phyloP scores from a whole-genome alignment of 1,139 yeast species.

The Hansenula lynferdii region DNA sequence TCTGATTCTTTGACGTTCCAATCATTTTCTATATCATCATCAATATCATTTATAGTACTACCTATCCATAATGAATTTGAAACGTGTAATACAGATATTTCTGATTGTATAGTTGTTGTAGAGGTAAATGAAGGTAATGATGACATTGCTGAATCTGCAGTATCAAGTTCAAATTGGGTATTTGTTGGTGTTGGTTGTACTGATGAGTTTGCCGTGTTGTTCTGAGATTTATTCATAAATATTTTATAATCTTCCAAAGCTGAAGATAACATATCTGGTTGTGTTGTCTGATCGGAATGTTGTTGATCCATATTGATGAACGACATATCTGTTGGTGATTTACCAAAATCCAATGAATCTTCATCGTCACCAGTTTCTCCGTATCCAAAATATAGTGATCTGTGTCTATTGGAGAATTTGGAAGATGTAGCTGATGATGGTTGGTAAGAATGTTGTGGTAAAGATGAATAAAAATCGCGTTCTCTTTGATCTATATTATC shows the following conservation, averaged over 20 bases:
- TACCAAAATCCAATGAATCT: conserved; percentile 1
- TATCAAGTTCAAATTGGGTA: neutral
- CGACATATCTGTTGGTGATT: neutral
- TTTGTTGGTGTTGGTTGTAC: neutral
- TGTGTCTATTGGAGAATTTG: neutral
- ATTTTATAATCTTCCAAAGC: conserved; percentile 19
- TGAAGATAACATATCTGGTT: conserved; percentile 8
- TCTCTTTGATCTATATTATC: conserved; percentile 15
- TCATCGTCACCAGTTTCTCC: neutral
- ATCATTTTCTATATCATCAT: neutral
- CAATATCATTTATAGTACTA: conserved; percentile 8
- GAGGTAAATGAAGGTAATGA: conserved; percentile 14
- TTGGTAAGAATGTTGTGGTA: too few species aligned
- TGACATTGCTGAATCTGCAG: neutral
- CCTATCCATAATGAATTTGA: conserved; percentile 22
- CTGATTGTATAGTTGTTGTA: conserved; percentile 6
- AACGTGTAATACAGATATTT: conserved; percentile 12
- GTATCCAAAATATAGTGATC: neutral
- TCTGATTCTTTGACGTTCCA: conserved; percentile 1
- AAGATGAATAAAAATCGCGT: conserved; percentile 14
- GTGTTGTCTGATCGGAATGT: neutral
- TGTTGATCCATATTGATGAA: conserved; percentile 1
- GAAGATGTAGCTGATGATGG: neutral
- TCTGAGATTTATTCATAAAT: conserved; percentile 9
- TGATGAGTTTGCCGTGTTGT: conserved; percentile 2